Conservation (phyloP, 495 filamentous ascomycete genomes). For the Cairneyella variabilis region DNA sequence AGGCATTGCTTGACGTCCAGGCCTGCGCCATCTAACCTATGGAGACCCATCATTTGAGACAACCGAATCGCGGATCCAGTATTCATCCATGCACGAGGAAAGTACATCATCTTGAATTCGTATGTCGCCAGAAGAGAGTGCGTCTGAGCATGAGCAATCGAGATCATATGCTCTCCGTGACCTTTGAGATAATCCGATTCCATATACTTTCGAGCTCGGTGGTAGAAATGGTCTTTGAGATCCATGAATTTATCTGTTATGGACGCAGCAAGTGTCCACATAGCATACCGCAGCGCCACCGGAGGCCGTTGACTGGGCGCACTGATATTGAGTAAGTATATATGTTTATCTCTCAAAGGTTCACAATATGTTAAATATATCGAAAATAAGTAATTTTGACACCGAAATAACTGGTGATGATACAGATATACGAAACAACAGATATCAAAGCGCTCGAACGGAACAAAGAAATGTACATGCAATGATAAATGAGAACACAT, state of each 20-base stretch:
- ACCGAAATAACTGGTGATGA: not conserved
- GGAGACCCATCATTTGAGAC: slow-evolving; percentile 87
- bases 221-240: slow-evolving; percentile 82
- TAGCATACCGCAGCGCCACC: slow-evolving; percentile 84
- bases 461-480: not conserved
- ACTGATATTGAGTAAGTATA: slow-evolving; percentile 33
- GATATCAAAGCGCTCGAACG: not conserved
- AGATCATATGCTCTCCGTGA: slow-evolving; percentile 82
- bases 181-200: slow-evolving; percentile 91
- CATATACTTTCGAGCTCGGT: slow-evolving; percentile 80
- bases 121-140: slow-evolving; percentile 78
- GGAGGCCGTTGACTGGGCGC: slow-evolving; percentile 83
- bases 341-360: no score
- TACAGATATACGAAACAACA: not conserved
- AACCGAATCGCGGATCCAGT: slow-evolving; percentile 74
- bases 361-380: no score
- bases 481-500: not conserved
- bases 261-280: slow-evolving; percentile 86
- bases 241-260: slow-evolving; percentile 74
- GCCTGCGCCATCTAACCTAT: slow-evolving; percentile 80
- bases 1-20: slow-evolving; percentile 92
- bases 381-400: no score
- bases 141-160: slow-evolving; percentile 74
- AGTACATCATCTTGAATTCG: slow-evolving; percentile 98
- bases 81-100: slow-evolving; percentile 93